Evolutionary conservation across 805 yeast genomes (phyloP).

Genomic region (Citeromyces nyonsensis): DNA sequence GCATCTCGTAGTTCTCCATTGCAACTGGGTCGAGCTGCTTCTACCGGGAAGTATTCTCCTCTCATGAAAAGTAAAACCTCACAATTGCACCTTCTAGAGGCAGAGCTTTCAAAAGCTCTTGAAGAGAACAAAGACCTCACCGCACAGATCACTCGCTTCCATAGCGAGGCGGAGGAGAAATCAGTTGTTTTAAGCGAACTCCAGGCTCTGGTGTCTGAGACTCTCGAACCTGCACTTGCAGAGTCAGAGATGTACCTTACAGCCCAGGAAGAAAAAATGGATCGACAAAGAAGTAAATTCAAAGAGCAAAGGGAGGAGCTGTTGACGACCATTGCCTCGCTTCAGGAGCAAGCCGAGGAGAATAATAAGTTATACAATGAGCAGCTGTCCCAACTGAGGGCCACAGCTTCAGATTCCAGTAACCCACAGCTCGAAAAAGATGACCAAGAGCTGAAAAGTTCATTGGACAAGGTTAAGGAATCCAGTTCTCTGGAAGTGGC

Average conservation of each 20-base stretch:
- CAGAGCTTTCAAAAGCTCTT: constrained; percentile 1
- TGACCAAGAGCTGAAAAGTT: constrained; percentile 5
- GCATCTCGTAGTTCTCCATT: too few species aligned
- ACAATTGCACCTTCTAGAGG: neutral
- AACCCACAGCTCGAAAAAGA: constrained; percentile 7
- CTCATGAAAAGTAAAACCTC: too few species aligned
- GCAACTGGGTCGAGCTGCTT: too few species aligned
- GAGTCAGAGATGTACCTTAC: constrained; percentile 26
- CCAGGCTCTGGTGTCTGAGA: constrained; percentile 28
- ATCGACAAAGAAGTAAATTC: constrained; percentile 27
- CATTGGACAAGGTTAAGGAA: neutral
- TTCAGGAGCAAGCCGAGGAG: constrained; percentile 39
- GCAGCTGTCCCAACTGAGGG: constrained; percentile 23
- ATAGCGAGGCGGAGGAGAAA: constrained; percentile 23
- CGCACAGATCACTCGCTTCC: constrained; percentile 5
- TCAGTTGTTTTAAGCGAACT: constrained; percentile 28
- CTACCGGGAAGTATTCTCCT: too few species aligned
- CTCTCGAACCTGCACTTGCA: constrained; percentile 25
- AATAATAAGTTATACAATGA: constrained; percentile 30
- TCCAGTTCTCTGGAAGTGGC: too few species aligned
- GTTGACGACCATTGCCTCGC: constrained; percentile 37
- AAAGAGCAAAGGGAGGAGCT: constrained; percentile 44
- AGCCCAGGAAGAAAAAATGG: constrained; percentile 27
- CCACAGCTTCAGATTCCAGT: constrained; percentile 1
- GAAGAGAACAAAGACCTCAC: constrained; percentile 3